phyloP scores from a whole-genome alignment of 1,139 yeast species.

The Torulaspora globosa region DNA sequence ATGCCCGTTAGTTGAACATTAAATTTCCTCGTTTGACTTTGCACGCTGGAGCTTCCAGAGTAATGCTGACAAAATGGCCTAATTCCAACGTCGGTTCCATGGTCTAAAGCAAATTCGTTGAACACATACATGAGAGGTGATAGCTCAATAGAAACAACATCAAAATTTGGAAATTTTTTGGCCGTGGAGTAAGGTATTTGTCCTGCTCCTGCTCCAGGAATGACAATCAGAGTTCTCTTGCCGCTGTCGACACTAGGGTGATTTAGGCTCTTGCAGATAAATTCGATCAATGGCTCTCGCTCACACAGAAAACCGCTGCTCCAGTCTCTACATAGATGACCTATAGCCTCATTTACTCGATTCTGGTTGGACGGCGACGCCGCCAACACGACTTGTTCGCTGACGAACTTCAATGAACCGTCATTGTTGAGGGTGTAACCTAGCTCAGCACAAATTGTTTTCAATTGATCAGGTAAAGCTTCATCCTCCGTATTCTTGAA shows the following conservation, averaged over 20 bases:
- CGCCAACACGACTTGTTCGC: conserved; percentile 9
- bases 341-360: conserved; percentile 63
- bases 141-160: conserved; percentile 67
- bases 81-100: conserved; percentile 32
- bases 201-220: conserved; percentile 82
- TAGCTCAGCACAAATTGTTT: conserved; percentile 18
- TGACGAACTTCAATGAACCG: conserved; percentile 10
- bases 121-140: conserved; percentile 67
- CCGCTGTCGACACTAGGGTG: conserved; percentile 35
- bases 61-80: conserved; percentile 69
- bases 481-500: conserved; percentile 8
- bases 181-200: conserved; percentile 64
- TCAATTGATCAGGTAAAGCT: conserved; percentile 39
- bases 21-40: conserved; percentile 52
- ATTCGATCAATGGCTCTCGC: conserved; percentile 50
- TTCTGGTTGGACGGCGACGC: conserved; percentile 31
- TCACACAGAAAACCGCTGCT: conserved; percentile 44
- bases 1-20: conserved; percentile 37
- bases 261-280: conserved; percentile 39
- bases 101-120: conserved; percentile 51
- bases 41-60: conserved; percentile 56
- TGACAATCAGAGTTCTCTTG: conserved; percentile 47
- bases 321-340: conserved; percentile 80
- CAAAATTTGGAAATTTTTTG: conserved; percentile 33
- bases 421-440: conserved; percentile 19